Evolutionary conservation across 805 yeast species (phyloP), one percentile per base, ranked within the genome.

Genomic region (Pichia paraexigua): DNA sequence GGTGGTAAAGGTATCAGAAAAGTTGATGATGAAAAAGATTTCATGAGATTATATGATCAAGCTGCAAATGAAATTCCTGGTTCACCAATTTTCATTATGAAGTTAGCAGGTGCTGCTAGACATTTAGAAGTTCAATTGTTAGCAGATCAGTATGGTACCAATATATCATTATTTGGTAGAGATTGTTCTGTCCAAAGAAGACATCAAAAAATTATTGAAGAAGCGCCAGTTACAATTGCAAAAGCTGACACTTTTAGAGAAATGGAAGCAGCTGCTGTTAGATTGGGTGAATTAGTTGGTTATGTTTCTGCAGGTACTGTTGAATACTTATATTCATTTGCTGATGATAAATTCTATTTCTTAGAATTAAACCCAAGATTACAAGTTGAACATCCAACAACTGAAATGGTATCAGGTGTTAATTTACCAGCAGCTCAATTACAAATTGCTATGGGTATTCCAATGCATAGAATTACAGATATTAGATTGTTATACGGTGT

Each of bases 1-100:
- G 99, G 99, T 74, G 99, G 99, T 77, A 94, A 94, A 74, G 99
- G 99, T 80, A 94, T 94, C 70, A 85, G 99, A 76, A 90, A 90
- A 72, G 98, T 90, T 58, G 96, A 87, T 52, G 67, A 76, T 56
- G 96, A 86, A 69, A 83, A 81, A 57, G 87, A 90, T 62, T 94
- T 94, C 59, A 63, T 76, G 42, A 56, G 87, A 27, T 71, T 87
- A 56, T 94, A 92, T 68, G 82, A 83, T 60, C 99, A 94, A 75
- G 99, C 97, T 45, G 88, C 95, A 49, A 87, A 87, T 62, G 99
- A 94, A 75, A 92, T 94, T 49, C 99, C 99, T 27, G 99, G 99
- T 57, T 94, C 98, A 53, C 99, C 99, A 47, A 90, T 94, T 58
- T 94, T 94, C 68, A 88, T 94, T 67, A 94, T 94, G 99, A 80